Evolutionary conservation across 2,329 filamentous ascomycete genomes (phyloP), one percentile per base, ranked within the genome.

Genomic region (Byssochlamys sp.): DNA sequence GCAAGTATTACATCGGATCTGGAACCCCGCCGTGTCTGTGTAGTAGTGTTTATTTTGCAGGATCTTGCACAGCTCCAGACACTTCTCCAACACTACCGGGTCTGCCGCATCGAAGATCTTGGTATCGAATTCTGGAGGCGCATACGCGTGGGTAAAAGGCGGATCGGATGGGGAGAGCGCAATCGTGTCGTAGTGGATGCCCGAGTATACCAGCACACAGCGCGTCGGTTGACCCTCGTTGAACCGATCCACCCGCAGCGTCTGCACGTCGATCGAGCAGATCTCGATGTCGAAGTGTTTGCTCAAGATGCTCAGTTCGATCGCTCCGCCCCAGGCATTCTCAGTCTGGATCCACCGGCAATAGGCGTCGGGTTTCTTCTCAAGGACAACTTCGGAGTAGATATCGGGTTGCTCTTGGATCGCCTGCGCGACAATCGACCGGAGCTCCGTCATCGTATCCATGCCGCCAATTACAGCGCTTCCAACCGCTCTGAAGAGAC

Each of bases 151-250:
- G 51, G 77, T 79, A 63, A 79, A 78, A 3, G 82, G 84, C 62
- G 74, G 80, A 61, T 79, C 81, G 25, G 79, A 84, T 45, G 81
- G 84, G 19, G 84, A 86, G 62, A 95, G 84, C 0, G 89, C 90
- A 59, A 96, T 86, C 5, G 89, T 87, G 72, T 96, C 92, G 74
- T 96, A 96, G 71, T 96, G 91, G 54, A 96, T 94, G 2, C 91
- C 91, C 0, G 88, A 92, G 73, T 96, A 96, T 0, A 96, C 86
- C 26, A 96, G 77, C 27, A 96, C 84, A 67, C 89, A 91, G 5
- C 90, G 81, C 48, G 81, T 82, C 33, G 77, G 71, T 55, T 83
- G 82, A 0, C 84, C 84, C 68, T 94, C 89, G 62, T 95, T 95
- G 74, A 92, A 95, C 4, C 82, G 82, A 66, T 90, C 87, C 4